Evolutionary conservation across 257 asterid genomes (phyloP).

Genomic region (Solanum appendiculatum): DNA sequence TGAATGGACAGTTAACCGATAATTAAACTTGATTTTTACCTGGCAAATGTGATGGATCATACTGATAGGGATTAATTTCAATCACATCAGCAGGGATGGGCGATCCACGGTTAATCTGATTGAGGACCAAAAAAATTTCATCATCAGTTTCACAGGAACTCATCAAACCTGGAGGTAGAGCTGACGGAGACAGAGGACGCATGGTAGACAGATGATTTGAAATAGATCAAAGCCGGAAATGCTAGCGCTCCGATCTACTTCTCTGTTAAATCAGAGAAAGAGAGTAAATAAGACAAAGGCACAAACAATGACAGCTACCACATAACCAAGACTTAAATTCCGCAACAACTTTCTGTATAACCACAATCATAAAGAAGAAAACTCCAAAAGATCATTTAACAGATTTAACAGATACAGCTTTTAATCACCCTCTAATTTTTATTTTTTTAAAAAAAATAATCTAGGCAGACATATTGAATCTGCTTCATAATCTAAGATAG

Average conservation of each 20-base stretch:
- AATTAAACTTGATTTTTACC: conserved; percentile 21
- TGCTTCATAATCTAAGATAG: neutral
- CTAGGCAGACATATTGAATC: neutral
- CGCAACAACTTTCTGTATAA: neutral
- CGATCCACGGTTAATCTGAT: conserved; percentile 19
- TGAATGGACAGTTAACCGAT: neutral
- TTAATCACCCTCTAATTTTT: neutral
- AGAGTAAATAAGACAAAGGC: neutral
- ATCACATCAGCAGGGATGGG: conserved; percentile 42
- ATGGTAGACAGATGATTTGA: conserved; percentile 24
- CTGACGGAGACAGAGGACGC: conserved; percentile 31
- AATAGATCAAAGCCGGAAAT: neutral
- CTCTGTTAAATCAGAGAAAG: conserved; percentile 4
- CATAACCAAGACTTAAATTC: neutral
- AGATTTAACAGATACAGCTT: neutral
- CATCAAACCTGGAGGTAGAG: conserved; percentile 13
- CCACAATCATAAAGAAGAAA: neutral
- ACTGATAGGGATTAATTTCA: conserved; percentile 39
- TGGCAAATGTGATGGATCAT: conserved; percentile 41
- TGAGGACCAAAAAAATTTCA: conserved; percentile 21
- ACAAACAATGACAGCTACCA: neutral
- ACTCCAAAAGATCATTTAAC: neutral
- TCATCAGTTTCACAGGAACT: conserved; percentile 27
- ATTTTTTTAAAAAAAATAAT: neutral
- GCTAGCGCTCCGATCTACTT: neutral